Evolutionary conservation across 2,329 filamentous ascomycete genomes (phyloP).

Genomic region (Venturiaceae sp.): DNA sequence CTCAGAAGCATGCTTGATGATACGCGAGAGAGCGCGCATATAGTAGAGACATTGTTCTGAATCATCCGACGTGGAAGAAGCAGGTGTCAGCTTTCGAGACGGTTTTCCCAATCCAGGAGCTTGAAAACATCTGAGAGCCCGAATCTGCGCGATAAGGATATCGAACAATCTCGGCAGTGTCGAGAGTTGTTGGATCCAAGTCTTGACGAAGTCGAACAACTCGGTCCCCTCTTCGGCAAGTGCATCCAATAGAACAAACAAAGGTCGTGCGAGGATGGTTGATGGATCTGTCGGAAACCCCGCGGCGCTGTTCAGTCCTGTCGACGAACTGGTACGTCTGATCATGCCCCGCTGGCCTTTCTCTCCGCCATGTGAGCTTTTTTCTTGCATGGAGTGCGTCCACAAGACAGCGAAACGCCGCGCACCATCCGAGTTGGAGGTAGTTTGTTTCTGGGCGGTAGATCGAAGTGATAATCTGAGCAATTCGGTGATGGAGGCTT

Average conservation of each 20-base stretch:
- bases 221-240: conserved; percentile 64
- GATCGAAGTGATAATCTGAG: conserved; percentile 23
- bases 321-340: conserved; percentile 13
- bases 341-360: not conserved
- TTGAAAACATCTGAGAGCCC: conserved; percentile 4
- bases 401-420: conserved; percentile 68
- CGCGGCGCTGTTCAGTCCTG: conserved; percentile 9
- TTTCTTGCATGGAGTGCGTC: conserved; percentile 55
- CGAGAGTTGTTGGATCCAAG: conserved; percentile 62
- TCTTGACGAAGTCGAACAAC: conserved; percentile 64
- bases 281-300: conserved; percentile 5
- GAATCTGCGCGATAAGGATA: conserved; percentile 12
- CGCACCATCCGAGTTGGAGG: conserved; percentile 41
- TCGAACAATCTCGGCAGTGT: conserved; percentile 40
- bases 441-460: not conserved
- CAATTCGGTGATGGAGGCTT: conserved; percentile 67
- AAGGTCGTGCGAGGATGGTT: conserved; percentile 59
- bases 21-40: conserved; percentile 61
- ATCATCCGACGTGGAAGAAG: conserved; percentile 41
- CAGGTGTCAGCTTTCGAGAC: conserved; percentile 3
- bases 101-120: conserved; percentile 11
- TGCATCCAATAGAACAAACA: conserved; percentile 74
- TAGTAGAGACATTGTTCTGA: conserved; percentile 71
- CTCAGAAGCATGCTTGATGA: conserved; percentile 59
- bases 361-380: conserved; percentile 9